These are phyloP conservation scores for Seiridium cupressi DNA, from an alignment of 2,329 filamentous ascomycete species.

Conservation along the genomic window DNA sequence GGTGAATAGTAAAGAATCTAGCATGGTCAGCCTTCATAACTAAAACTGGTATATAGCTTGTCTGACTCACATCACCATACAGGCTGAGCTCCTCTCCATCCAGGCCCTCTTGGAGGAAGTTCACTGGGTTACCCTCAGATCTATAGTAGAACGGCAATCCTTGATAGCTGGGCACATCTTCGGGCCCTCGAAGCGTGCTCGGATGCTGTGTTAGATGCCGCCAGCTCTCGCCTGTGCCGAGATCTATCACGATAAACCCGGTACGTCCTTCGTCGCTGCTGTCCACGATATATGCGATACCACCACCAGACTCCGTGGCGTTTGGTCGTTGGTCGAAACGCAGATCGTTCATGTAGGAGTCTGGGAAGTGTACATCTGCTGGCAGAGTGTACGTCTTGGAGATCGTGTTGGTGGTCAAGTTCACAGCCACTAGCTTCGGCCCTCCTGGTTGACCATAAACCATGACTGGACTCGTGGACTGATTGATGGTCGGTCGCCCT, in stretches of 20 bases:
- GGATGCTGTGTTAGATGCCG: conserved; percentile 32
- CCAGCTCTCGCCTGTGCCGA: conserved; percentile 38
- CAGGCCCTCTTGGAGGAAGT: conserved; percentile 29
- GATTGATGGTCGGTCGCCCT: conserved; percentile 39
- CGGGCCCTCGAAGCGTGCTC: conserved; percentile 22
- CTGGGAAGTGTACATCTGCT: conserved; percentile 38
- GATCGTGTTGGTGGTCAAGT: conserved; percentile 34
- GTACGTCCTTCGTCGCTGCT: conserved; percentile 42
- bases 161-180: conserved; percentile 30
- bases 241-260: conserved; percentile 44
- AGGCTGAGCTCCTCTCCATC: conserved; percentile 27
- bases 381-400: conserved; percentile 40
- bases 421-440: conserved; percentile 41
- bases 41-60: too few relatives aligned
- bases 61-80: conserved; percentile 21
- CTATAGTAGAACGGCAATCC: conserved; percentile 30
- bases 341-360: conserved; percentile 44
- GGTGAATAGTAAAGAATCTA: conserved; percentile 41
- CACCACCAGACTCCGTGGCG: conserved; percentile 32
- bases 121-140: conserved; percentile 17
- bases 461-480: conserved; percentile 33
- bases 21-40: conserved; percentile 4
- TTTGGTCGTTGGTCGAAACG: conserved; percentile 43
- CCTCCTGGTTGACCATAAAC: conserved; percentile 42
- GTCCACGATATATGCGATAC: conserved; percentile 44